Percentiles rank a stretch among this genome's conserved stretches.
These are phyloP conservation scores for Tulasnella sp. DNA, from an alignment of 768 basidiomycete species.

Conservation along the genomic window DNA sequence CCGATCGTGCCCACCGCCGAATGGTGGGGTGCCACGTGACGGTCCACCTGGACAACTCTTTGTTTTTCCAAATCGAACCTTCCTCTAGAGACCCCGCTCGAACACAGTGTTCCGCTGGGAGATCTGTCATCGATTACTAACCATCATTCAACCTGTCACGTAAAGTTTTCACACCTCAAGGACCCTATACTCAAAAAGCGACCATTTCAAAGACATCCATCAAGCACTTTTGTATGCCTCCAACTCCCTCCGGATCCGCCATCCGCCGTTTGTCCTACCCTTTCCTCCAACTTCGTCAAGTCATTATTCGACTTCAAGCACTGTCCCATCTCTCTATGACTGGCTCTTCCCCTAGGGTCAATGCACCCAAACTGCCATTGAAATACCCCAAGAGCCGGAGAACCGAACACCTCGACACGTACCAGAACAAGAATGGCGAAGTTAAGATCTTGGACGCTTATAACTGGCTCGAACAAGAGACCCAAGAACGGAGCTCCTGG, in stretches of 20 bases:
- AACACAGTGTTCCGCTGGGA: too few relatives aligned
- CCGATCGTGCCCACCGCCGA: too few relatives aligned
- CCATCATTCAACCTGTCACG: too few relatives aligned
- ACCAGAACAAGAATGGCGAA: constrained; percentile 60
- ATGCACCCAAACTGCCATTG: neutral
- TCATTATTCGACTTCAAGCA: neutral
- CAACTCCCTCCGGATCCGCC: neutral
- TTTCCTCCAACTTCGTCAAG: neutral
- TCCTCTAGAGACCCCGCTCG: too few relatives aligned
- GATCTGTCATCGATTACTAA: too few relatives aligned
- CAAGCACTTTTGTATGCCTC: too few relatives aligned
- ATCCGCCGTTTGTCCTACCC: neutral
- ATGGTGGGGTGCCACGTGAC: too few relatives aligned
- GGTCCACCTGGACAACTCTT: too few relatives aligned
- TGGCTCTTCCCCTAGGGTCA: neutral
- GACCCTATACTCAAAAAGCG: too few relatives aligned
- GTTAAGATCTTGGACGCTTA: constrained; percentile 68
- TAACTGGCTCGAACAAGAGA: constrained; percentile 64
- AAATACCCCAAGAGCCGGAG: constrained; percentile 57
- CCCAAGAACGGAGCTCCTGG: constrained; percentile 56
- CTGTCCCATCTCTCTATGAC: neutral
- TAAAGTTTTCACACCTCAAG: too few relatives aligned
- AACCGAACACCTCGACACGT: constrained; percentile 62
- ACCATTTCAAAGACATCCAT: too few relatives aligned
- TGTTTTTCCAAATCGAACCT: too few relatives aligned